These are phyloP conservation scores for Erythrobasidium hasegawianum DNA, from an alignment of 1,284 basidiomycete species.

Conservation along the genomic window DNA sequence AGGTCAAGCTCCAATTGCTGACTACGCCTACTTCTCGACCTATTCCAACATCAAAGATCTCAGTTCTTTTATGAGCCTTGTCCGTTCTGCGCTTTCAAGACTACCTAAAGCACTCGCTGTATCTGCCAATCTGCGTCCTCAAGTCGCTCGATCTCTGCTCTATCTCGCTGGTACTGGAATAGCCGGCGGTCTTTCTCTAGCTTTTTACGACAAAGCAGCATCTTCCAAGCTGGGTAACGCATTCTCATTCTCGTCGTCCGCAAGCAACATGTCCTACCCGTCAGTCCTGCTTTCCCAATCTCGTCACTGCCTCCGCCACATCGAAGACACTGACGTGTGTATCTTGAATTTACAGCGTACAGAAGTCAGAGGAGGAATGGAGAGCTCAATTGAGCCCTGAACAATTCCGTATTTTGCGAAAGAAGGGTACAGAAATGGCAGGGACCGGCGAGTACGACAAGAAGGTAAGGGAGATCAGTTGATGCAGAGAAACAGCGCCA, in stretches of 20 bases:
- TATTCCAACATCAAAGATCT: neutral
- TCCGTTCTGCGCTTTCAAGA: neutral
- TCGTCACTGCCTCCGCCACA: neutral
- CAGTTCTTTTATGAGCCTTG: neutral
- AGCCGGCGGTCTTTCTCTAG: constrained; percentile 30
- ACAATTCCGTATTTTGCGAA: constrained; percentile 46
- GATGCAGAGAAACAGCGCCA: too few relatives aligned
- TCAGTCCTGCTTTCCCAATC: neutral
- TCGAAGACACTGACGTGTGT: neutral
- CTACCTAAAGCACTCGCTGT: neutral
- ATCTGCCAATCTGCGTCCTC: constrained; percentile 24
- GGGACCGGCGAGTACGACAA: constrained; percentile 50
- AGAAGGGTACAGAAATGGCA: constrained; percentile 51
- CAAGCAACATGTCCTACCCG: constrained; percentile 19
- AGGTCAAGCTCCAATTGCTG: neutral
- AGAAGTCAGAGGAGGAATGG: constrained; percentile 34
- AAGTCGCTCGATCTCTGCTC: constrained; percentile 13
- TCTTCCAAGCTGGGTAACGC: constrained; percentile 32
- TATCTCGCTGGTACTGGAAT: constrained; percentile 21
- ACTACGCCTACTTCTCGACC: neutral
- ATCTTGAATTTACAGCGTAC: neutral
- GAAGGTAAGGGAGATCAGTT: constrained; percentile 34
- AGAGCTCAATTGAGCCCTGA: constrained; percentile 29
- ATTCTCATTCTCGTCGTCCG: constrained; percentile 18
- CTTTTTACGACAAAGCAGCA: constrained; percentile 11